Evolutionary conservation across 768 basidiomycete species (phyloP), one percentile per base, ranked within the genome.

Genomic region (Steccherinum ochraceum): DNA sequence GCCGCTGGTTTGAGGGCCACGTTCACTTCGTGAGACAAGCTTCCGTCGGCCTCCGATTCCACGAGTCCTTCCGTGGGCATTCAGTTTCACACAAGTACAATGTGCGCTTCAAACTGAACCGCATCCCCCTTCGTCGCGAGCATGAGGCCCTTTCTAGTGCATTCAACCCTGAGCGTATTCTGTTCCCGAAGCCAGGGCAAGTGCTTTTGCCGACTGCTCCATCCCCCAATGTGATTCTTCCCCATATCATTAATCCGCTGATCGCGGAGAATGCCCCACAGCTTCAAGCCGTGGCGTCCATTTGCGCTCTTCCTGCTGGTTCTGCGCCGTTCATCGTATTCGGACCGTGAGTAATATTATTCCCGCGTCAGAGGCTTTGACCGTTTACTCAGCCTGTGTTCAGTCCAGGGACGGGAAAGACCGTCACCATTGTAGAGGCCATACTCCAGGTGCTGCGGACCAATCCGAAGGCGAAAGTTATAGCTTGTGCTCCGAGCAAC

Each of bases 401-500:
- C 45, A 74, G 72, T 1, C 72, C 72, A 0, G 72, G 72, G 0
- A 85, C 84, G 0, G 84, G 84, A 0, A 86, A 86, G 62, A 85
- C 84, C 0, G 72, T 84, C 20, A 84, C 82, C 0, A 68, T 80
- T 1, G 76, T 84, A 2, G 84, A 86, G 59, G 76, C 78, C 1
- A 84, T 85, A 30, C 69, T 64, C 2, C 84, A 86, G 56, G 59
- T 85, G 2, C 65, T 84, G 3, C 58, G 56, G 11, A 52, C 51
- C 7, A 58, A 80, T 53, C 70, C 72, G 0, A 40, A 68, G 4
- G 69, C 72, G 1, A 71, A 68, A 27, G 74, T 86, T 49, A 71
- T 86, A 1, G 83, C 78, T 0, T 84, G 83, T 54, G 81, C 84
- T 0, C 84, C 84, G 0, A 83, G 76, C 64, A 86, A 86, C 63